Conservation (phyloP, 2,329 filamentous ascomycete genomes). For the Cercospora zeina region DNA sequence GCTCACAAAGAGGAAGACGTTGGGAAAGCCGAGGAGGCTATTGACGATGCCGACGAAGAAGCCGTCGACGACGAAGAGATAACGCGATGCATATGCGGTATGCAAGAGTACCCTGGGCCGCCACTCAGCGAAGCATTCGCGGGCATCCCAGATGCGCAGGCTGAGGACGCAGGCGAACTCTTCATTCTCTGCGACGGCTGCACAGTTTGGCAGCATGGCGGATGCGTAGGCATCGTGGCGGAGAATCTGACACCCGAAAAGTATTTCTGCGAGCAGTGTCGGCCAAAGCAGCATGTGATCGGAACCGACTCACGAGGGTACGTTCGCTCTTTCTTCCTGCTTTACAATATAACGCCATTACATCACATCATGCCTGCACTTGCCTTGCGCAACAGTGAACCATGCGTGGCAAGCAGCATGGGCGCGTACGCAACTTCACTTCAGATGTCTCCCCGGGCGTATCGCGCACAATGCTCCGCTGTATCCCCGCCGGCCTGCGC, state of each 20-base stretch:
- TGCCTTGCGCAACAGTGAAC: not conserved
- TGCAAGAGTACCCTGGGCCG: conserved; percentile 89
- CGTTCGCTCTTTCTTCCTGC: conserved; percentile 47
- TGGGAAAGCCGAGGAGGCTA: conserved; percentile 43
- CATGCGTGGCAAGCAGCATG: not conserved
- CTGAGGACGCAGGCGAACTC: conserved; percentile 86
- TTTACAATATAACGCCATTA: not conserved
- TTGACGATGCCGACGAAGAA: conserved; percentile 59
- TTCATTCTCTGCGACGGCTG: conserved; percentile 98
- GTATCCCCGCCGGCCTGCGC: not conserved
- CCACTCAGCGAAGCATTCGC: conserved; percentile 56
- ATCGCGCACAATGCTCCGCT: conserved; percentile 6
- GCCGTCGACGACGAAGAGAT: conserved; percentile 80
- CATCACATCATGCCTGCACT: conserved; percentile 10
- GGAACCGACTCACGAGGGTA: conserved; percentile 81
- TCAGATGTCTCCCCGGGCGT: not conserved
- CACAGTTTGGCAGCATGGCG: conserved; percentile 98
- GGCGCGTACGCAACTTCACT: conserved; percentile 4
- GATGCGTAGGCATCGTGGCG: conserved; percentile 94
- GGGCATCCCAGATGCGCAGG: conserved; percentile 56
- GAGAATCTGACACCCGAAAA: conserved; percentile 91
- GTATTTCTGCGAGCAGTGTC: conserved; percentile 96
- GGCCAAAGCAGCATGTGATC: conserved; percentile 86
- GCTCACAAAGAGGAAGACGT: conserved; percentile 58
- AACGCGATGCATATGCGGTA: conserved; percentile 91